Conservation (phyloP, 148 eudicot genomes). For the Rhododendron vialii region DNA sequence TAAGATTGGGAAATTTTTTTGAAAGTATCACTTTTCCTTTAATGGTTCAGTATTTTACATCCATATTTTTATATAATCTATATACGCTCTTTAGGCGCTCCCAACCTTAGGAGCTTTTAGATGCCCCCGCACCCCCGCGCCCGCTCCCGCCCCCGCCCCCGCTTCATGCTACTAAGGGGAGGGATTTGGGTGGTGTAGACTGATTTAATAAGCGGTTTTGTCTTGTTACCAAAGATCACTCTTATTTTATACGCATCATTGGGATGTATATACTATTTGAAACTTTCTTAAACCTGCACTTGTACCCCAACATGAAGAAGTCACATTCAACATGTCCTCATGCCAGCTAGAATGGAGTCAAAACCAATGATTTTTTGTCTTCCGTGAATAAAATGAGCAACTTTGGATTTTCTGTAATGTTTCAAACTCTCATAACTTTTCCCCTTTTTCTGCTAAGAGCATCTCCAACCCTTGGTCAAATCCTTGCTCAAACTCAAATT, state of each 20-base stretch:
- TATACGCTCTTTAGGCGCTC: too few relatives aligned
- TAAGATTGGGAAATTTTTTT: too few relatives aligned
- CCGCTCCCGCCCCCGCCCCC: too few relatives aligned
- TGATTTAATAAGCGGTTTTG: background rate
- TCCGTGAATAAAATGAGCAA: background rate
- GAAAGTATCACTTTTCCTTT: too few relatives aligned
- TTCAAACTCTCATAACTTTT: background rate
- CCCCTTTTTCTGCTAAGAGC: background rate
- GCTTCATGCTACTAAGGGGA: too few relatives aligned
- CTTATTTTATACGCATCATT: background rate
- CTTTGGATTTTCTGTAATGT: background rate
- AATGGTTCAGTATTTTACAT: too few relatives aligned
- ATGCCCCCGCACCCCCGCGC: too few relatives aligned
- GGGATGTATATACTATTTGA: background rate
- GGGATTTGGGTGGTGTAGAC: background rate
- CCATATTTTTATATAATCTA: too few relatives aligned
- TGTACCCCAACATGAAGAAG: background rate
- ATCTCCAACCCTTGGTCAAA: background rate
- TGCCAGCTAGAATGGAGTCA: background rate
- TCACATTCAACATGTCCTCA: background rate
- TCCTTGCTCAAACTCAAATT: too few relatives aligned
- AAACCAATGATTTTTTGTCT: background rate
- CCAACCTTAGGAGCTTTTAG: too few relatives aligned
- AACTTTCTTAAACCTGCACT: background rate
- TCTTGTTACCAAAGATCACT: background rate